A percentile compares a stretch with the other conserved stretches of the same genome.
Conservation (phyloP, 2,329 filamentous ascomycete species). For the Colletotrichum aenigma region DNA sequence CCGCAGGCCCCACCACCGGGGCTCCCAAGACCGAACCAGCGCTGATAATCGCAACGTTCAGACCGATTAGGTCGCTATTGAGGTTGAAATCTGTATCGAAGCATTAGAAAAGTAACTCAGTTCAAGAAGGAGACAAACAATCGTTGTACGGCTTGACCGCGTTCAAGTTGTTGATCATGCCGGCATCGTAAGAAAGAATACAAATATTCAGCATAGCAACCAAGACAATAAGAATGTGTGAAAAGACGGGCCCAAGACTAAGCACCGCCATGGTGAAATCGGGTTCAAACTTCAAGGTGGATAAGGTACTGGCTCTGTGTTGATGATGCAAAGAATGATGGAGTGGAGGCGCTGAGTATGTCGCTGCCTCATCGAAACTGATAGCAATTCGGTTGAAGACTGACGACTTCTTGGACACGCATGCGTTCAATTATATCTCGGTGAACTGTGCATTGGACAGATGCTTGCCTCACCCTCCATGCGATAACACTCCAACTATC, state of each 20-base stretch:
- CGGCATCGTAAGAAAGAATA: neutral
- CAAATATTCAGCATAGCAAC: neutral
- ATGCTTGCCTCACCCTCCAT: neutral
- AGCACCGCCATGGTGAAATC: neutral
- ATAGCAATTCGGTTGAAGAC: neutral
- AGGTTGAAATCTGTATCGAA: neutral
- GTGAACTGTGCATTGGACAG: neutral
- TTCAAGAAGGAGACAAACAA: neutral
- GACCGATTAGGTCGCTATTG: neutral
- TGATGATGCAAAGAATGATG: neutral
- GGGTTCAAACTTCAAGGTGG: neutral
- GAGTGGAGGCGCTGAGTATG: neutral
- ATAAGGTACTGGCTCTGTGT: neutral
- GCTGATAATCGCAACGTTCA: neutral
- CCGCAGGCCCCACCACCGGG: neutral
- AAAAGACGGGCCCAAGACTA: neutral
- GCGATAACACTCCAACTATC: neutral
- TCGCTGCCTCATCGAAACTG: neutral
- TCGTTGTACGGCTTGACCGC: neutral
- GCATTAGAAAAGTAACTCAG: neutral
- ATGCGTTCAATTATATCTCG: neutral
- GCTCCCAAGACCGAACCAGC: neutral
- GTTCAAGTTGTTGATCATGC: neutral
- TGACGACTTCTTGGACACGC: neutral
- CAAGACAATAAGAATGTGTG: neutral